Evolutionary conservation across 805 yeast species (phyloP).

Genomic region (Pichia kluyveri): DNA sequence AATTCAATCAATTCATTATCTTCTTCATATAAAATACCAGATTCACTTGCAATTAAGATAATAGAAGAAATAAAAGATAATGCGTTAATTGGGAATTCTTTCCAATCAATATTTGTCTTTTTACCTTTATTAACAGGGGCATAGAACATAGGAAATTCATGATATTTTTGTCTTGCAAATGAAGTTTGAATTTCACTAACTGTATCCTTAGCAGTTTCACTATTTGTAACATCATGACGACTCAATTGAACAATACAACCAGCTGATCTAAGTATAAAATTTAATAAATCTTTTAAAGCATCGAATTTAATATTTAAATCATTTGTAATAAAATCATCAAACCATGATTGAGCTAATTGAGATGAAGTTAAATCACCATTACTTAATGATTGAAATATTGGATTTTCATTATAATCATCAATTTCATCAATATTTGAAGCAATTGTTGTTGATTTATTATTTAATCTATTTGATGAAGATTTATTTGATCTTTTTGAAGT

Average conservation of each 20-base stretch:
- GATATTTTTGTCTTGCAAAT: conserved; percentile 50
- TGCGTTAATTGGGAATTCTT: conserved; percentile 44
- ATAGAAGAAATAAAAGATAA: conserved; percentile 46
- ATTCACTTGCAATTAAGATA: conserved; percentile 47
- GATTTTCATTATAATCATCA: conserved; percentile 38
- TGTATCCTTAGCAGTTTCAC: conserved; percentile 56
- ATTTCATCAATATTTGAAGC: conserved; percentile 28
- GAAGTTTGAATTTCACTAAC: conserved; percentile 60
- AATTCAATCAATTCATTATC: conserved; percentile 40
- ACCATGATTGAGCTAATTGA: conserved; percentile 49
- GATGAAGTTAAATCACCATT: conserved; percentile 39
- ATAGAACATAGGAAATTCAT: conserved; percentile 54
- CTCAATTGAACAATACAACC: conserved; percentile 64
- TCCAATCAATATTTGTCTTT: conserved; percentile 35
- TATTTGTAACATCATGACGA: conserved; percentile 57
- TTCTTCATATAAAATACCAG: conserved; percentile 44
- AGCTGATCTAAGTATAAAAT: conserved; percentile 58
- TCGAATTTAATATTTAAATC: conserved; percentile 29
- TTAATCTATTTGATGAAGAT: no score
- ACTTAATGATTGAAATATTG: conserved; percentile 41
- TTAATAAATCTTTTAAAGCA: conserved; percentile 56
- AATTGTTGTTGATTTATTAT: not conserved
- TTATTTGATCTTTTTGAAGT: not conserved
- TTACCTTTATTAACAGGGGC: conserved; percentile 7
- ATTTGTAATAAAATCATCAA: conserved; percentile 36